Conservation (phyloP, 768 basidiomycete species). For the Candolleomyces aberdarensis region DNA sequence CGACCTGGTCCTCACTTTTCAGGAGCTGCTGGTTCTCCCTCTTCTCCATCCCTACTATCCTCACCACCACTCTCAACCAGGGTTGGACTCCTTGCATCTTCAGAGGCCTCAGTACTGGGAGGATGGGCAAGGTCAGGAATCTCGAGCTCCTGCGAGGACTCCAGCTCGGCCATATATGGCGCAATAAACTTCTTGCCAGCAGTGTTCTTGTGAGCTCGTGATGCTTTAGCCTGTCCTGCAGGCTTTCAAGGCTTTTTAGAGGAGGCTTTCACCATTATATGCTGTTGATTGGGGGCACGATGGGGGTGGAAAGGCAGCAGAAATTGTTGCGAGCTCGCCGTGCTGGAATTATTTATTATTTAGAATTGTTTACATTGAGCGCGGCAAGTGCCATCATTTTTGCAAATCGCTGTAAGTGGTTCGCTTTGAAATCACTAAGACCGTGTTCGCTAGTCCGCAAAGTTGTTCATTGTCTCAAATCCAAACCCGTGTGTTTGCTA, state of each 20-base stretch:
- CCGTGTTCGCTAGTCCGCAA: too few species aligned
- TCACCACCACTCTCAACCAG: background rate
- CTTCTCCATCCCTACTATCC: background rate
- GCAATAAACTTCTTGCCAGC: background rate
- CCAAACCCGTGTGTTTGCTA: too few species aligned
- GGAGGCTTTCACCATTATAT: background rate
- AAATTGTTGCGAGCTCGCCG: background rate
- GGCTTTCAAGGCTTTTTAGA: background rate
- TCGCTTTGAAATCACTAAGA: too few species aligned
- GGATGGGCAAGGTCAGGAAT: too few species aligned
- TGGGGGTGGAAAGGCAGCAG: background rate
- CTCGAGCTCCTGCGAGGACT: background rate
- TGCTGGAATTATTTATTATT: background rate
- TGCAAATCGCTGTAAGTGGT: conserved; percentile 1
- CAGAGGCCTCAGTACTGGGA: background rate
- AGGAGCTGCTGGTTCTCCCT: background rate
- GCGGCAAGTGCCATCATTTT: background rate
- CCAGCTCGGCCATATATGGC: background rate
- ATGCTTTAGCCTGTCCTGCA: background rate
- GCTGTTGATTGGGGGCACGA: background rate
- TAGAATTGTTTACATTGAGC: background rate
- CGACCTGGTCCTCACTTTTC: background rate
- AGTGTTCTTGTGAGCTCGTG: background rate
- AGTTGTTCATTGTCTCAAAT: too few species aligned
- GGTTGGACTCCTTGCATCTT: background rate